Conservation (phyloP, 1,284 basidiomycete species). For the Cutaneotrichosporon cyanovorans region DNA sequence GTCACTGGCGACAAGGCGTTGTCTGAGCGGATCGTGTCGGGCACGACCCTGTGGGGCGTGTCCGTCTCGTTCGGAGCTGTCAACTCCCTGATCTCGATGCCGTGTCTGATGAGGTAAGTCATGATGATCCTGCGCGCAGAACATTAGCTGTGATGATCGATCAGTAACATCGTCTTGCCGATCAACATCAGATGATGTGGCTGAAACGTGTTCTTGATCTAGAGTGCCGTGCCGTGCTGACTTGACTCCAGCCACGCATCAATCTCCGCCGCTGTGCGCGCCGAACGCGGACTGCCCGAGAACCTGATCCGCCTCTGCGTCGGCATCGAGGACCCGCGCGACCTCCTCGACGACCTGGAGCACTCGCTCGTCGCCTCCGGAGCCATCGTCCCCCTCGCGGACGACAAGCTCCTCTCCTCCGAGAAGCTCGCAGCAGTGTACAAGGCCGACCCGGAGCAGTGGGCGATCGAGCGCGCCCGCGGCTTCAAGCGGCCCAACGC, state of each 20-base stretch:
- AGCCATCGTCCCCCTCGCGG: slow-evolving; percentile 55
- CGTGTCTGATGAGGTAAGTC: slow-evolving; percentile 96
- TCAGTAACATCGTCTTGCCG: no score
- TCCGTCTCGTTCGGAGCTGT: slow-evolving; percentile 97
- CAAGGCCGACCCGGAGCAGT: slow-evolving; percentile 29
- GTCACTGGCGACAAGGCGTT: slow-evolving; percentile 85
- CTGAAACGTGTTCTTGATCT: no score
- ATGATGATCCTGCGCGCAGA: no score
- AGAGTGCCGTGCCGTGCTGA: slow-evolving; percentile 43
- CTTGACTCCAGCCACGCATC: slow-evolving; percentile 98
- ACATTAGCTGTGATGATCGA: no score
- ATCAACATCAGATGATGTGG: no score
- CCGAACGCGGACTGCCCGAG: slow-evolving; percentile 89
- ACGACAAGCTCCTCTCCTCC: slow-evolving; percentile 23
- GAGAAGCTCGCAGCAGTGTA: slow-evolving; percentile 31
- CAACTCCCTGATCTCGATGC: slow-evolving; percentile 98
- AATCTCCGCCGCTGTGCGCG: slow-evolving; percentile 86
- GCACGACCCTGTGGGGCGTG: slow-evolving; percentile 91
- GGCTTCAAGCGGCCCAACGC: slow-evolving; percentile 33
- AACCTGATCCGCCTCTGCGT: slow-evolving; percentile 97
- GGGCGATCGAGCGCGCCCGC: slow-evolving; percentile 42
- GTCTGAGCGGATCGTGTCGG: slow-evolving; percentile 87
- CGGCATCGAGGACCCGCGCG: slow-evolving; percentile 91
- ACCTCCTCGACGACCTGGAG: slow-evolving; percentile 92
- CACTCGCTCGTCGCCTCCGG: slow-evolving; percentile 85